phyloP scores from a whole-genome alignment of 805 yeast species.

The Wickerhamiella brachini region DNA sequence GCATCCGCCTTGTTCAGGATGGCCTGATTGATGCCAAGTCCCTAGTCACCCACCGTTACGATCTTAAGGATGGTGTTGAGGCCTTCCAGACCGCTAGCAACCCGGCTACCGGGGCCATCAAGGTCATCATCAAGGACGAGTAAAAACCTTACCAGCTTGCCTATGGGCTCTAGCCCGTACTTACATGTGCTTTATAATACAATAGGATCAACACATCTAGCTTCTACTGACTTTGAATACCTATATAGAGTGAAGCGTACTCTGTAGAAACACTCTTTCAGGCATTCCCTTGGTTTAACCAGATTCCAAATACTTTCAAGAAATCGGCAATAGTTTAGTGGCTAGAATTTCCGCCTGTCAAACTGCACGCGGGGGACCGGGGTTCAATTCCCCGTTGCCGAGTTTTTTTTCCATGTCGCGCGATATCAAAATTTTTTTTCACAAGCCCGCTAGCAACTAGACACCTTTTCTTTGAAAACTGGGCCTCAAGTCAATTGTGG shows the following conservation, averaged over 20 bases:
- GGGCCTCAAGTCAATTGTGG: too few species aligned
- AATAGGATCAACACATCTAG: not conserved
- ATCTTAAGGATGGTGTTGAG: constrained; percentile 33
- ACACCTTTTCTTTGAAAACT: too few species aligned
- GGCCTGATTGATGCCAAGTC: constrained; percentile 32
- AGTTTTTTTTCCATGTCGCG: constrained; percentile 3
- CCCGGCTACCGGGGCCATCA: constrained; percentile 33
- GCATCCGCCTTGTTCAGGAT: constrained; percentile 33
- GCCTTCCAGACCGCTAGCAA: constrained; percentile 33
- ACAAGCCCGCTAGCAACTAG: too few species aligned
- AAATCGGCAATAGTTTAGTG: constrained; percentile 28
- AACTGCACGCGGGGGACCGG: constrained; percentile 15
- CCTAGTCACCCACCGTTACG: constrained; percentile 38
- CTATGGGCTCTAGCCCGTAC: not conserved
- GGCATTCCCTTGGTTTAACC: too few species aligned
- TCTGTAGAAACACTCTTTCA: too few species aligned
- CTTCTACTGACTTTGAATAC: too few species aligned
- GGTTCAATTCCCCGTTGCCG: constrained; percentile 17
- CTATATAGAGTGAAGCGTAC: too few species aligned
- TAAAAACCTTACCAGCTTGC: not conserved
- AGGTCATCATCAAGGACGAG: constrained; percentile 28
- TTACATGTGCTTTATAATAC: not conserved
- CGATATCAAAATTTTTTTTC: too few species aligned
- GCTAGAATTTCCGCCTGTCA: constrained; percentile 30
- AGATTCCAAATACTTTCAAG: not conserved